Evolutionary conservation across 129 eudicot species (phyloP).

Genomic region (Ambrosia trifida): DNA sequence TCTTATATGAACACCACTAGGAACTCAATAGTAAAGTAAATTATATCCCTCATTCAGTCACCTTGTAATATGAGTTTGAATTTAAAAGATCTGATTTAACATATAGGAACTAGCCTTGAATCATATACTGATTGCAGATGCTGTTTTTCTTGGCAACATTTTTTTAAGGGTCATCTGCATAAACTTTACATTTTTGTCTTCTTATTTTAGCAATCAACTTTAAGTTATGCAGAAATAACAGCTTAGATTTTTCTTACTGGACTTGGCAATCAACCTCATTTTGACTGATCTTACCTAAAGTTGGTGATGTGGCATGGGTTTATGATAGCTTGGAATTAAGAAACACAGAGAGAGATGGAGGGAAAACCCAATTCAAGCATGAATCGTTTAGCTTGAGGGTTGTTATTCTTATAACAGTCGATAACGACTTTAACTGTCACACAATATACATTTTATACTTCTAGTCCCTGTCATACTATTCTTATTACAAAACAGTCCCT

Average conservation of each 20-base stretch:
- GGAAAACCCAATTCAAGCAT: no score
- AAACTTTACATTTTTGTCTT: neutral
- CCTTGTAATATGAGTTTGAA: constrained; percentile 20
- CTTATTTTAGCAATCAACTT: neutral
- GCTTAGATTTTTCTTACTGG: neutral
- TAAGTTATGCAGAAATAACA: neutral
- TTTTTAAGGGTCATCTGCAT: neutral
- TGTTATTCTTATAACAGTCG: no score
- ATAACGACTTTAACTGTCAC: no score
- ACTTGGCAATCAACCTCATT: constrained; percentile 1
- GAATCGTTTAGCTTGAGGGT: no score
- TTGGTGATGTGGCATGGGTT: neutral
- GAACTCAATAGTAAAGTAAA: constrained; percentile 4
- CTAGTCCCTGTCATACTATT: no score
- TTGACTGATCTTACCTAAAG: neutral
- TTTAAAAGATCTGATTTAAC: neutral
- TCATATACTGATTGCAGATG: constrained; percentile 4
- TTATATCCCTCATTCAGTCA: constrained; percentile 10
- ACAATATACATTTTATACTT: no score
- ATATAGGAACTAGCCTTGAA: constrained; percentile 3
- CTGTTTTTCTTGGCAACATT: neutral
- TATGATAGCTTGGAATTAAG: no score
- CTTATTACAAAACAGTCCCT: no score
- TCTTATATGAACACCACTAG: neutral
- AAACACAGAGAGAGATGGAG: no score